phyloP scores from a whole-genome alignment of 75 land plant genomes.

The Pseudotsuga menziesii region DNA sequence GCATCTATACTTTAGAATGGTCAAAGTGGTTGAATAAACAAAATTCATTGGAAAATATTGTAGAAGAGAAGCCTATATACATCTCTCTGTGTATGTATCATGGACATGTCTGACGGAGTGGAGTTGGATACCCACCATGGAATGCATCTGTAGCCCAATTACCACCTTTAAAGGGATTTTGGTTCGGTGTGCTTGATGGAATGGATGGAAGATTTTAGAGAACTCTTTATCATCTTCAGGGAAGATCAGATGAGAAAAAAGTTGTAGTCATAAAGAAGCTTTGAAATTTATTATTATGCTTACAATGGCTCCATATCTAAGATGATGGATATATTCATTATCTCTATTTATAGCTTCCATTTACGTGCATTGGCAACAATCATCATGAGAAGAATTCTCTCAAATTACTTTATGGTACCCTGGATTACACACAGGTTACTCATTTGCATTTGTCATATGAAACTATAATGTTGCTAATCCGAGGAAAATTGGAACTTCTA shows the following conservation, averaged over 20 bases:
- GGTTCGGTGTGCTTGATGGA: slow-evolving; percentile 92
- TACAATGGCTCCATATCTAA: background rate
- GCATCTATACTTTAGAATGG: slow-evolving; percentile 77
- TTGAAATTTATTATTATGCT: background rate
- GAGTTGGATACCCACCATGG: slow-evolving; percentile 97
- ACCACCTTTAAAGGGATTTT: slow-evolving; percentile 83
- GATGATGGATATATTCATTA: background rate
- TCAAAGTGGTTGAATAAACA: slow-evolving; percentile 94
- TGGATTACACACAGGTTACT: background rate
- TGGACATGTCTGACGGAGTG: slow-evolving; percentile 97
- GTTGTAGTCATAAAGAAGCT: background rate
- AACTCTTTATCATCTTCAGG: background rate
- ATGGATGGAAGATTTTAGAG: slow-evolving; percentile 83
- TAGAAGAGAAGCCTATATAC: slow-evolving; percentile 80
- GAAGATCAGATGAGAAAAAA: background rate
- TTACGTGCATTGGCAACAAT: background rate
- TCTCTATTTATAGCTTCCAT: background rate
- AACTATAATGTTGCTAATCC: too few species aligned
- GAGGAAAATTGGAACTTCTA: too few species aligned
- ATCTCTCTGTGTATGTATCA: slow-evolving; percentile 87
- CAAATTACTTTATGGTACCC: background rate
- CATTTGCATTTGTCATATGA: background rate
- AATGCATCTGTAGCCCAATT: slow-evolving; percentile 87
- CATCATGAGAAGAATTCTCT: background rate
- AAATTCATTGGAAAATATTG: slow-evolving; percentile 76